Conservation (phyloP, 352 stramenopile genomes). For the Phytophthora boehmeriae region DNA sequence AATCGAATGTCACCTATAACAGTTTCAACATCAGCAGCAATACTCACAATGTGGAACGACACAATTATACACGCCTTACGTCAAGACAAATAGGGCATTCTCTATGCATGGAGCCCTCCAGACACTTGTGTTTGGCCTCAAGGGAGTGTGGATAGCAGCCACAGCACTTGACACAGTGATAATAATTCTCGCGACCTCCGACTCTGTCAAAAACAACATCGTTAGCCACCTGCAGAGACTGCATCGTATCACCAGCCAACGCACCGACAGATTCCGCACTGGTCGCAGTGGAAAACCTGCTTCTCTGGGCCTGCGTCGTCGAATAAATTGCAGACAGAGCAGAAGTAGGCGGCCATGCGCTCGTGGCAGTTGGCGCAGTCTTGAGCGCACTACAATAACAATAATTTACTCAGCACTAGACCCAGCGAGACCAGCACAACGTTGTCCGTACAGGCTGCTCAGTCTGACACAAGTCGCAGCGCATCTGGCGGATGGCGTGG, state of each 20-base stretch:
- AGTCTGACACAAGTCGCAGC: constrained; percentile 62
- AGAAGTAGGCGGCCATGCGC: constrained; percentile 71
- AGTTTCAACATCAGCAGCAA: constrained; percentile 4
- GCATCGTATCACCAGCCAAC: constrained; percentile 20
- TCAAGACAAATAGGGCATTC: constrained; percentile 86
- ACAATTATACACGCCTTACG: constrained; percentile 23
- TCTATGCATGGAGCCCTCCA: constrained; percentile 81
- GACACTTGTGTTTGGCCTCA: constrained; percentile 76
- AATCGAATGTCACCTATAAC: constrained; percentile 70
- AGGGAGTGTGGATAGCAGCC: constrained; percentile 80
- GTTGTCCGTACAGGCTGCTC: constrained; percentile 56
- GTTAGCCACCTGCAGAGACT: constrained; percentile 1
- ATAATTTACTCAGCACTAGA: neutral
- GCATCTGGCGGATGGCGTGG: constrained; percentile 73
- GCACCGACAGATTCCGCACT: constrained; percentile 79
- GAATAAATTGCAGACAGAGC: constrained; percentile 74
- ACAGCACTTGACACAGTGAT: constrained; percentile 79
- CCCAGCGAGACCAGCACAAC: neutral
- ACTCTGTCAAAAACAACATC: constrained; percentile 40
- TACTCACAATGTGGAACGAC: neutral
- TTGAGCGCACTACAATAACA: constrained; percentile 48
- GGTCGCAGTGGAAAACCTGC: constrained; percentile 76
- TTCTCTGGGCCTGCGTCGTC: constrained; percentile 66
- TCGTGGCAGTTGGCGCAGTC: constrained; percentile 52
- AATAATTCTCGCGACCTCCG: constrained; percentile 79